Evolutionary conservation across 164 flowering plant species (phyloP), one percentile per base, ranked within the genome.

Genomic region (Piper longum): DNA sequence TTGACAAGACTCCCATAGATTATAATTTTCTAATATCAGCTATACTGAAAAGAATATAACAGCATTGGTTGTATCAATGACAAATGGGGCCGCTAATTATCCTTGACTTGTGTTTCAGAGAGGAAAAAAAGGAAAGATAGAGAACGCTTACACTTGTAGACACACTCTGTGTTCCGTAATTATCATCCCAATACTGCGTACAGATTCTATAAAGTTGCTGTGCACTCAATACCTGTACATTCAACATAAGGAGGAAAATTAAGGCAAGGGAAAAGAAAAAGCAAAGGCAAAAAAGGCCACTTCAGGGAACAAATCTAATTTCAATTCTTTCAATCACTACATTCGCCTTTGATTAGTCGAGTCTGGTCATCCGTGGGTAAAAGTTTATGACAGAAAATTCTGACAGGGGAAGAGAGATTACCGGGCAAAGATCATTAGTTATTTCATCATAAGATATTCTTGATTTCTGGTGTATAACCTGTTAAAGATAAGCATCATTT

Each of bases 181-280:
- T 75, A 57, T 85, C 92, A 72, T 86, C 92, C 81, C 82, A 75
- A 68, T 83, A 88, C 41, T 83, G 67, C 0, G 92, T 86, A 63
- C 92, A 86, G 61, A 88, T 73, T 75, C 92, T 81, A 71, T 86
- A 80, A 58, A 88, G 83, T 71, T 88, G 96, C 48, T 84, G 88
- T 64, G 82, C 80, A 66, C 86, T 85, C 60, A 88, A 72, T 43
- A 80, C 69, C 96, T 85, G 85, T 41, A 70, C 52, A 56, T 48
- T 68, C 52, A 48, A 48, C 14, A 12, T 9, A 48, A 48, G 9
- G 14, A 5, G 11, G 11, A 26, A 26, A 26, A 26, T 0, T 26
- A 26, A 26, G 36, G 36, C 36, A 0, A 26, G 36, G 36, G 36
- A 26, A 26, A 26, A 26, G 36, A 26, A 26, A 26, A 26, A 26